phyloP scores from a whole-genome alignment of 129 eudicot species.

The Tanacetum coccineum region DNA sequence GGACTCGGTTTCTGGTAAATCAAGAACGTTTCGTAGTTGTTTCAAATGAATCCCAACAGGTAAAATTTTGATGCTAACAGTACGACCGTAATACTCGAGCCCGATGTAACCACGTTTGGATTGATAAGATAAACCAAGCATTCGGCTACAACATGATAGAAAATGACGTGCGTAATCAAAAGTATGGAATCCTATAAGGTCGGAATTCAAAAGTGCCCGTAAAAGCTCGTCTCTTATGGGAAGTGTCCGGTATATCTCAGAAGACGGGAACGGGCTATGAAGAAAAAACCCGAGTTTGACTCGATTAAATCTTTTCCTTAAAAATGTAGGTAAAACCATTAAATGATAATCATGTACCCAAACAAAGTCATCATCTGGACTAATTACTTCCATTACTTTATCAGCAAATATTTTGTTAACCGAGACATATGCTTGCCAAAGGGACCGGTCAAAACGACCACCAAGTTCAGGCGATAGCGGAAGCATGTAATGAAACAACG shows the following conservation, averaged over 20 bases:
- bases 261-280: constrained; percentile 81
- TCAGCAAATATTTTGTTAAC: constrained; percentile 90
- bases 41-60: constrained; percentile 87
- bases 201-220: constrained; percentile 80
- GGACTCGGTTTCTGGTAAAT: constrained; percentile 67
- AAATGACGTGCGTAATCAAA: constrained; percentile 86
- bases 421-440: constrained; percentile 91
- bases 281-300: constrained; percentile 84
- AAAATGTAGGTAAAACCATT: constrained; percentile 82
- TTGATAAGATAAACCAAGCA: constrained; percentile 87
- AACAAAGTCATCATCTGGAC: constrained; percentile 86
- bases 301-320: constrained; percentile 77
- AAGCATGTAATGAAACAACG: constrained; percentile 94
- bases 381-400: constrained; percentile 90
- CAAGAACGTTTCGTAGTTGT: constrained; percentile 63
- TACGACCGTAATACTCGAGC: constrained; percentile 85
- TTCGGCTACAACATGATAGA: constrained; percentile 89
- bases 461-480: constrained; percentile 92
- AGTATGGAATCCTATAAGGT: constrained; percentile 84
- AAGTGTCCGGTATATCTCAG: constrained; percentile 83
- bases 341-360: constrained; percentile 96
- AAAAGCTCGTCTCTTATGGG: constrained; percentile 77
- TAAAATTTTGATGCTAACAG: constrained; percentile 80
- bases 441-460: constrained; percentile 79
- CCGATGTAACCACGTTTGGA: constrained; percentile 88